These are phyloP conservation scores for Fusarium sp. DNA, from an alignment of 2,329 filamentous ascomycete genomes.

Conservation along the genomic window DNA sequence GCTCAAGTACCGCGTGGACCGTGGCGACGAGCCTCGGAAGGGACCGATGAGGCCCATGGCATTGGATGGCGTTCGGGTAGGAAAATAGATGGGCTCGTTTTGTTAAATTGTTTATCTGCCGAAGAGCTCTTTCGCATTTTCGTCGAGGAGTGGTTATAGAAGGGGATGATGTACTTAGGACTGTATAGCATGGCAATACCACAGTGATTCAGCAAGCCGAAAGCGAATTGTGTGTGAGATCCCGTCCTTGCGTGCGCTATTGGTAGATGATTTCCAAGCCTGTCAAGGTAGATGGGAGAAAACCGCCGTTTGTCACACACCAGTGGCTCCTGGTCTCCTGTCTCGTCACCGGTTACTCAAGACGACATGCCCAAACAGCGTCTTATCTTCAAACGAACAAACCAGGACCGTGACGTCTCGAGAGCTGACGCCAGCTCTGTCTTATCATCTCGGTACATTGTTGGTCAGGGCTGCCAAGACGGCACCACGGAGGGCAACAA, in stretches of 20 bases:
- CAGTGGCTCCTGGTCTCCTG: no score
- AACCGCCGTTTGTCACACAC: not conserved
- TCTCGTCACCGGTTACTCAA: not conserved
- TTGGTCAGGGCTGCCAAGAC: constrained; percentile 22
- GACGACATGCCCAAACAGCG: not conserved
- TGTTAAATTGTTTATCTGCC: constrained; percentile 37
- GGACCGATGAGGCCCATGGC: constrained; percentile 63
- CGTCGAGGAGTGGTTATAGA: constrained; percentile 3
- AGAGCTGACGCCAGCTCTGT: no score
- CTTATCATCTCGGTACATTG: not conserved
- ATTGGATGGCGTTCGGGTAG: constrained; percentile 48
- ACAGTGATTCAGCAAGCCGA: constrained; percentile 31
- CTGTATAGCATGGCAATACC: constrained; percentile 38
- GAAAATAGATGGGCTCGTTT: constrained; percentile 45
- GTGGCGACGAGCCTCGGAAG: constrained; percentile 76
- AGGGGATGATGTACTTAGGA: constrained; percentile 32
- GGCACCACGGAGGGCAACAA: constrained; percentile 3
- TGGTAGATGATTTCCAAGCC: not conserved
- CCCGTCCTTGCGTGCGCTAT: not conserved
- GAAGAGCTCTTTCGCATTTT: constrained; percentile 35
- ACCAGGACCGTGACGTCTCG: no score
- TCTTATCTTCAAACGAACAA: not conserved
- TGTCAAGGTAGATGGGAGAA: not conserved
- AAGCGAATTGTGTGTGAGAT: not conserved
- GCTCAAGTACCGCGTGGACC: constrained; percentile 82